Evolutionary conservation across 352 stramenopile species (phyloP), one percentile per base, ranked within the genome.

Genomic region (Phytophthora tentaculata): DNA sequence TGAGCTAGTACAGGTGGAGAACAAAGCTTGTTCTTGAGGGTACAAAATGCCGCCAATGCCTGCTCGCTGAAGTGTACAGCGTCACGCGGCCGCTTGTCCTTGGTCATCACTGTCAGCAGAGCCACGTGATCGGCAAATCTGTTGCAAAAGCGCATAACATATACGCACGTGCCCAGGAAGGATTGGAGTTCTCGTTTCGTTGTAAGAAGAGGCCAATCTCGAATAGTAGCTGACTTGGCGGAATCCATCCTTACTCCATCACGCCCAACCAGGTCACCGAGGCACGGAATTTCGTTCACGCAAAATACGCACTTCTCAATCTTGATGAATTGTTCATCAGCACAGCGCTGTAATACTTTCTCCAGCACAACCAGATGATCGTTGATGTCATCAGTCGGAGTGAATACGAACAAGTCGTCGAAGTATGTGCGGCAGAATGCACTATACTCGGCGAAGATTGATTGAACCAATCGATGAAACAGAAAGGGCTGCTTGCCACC

Each of bases 381-480:
- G 0, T 43, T n/a, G 3, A 43, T n/a, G 12, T 2, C 3, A 13
- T 43, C 35, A 3, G 35, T 13, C 13, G 1, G 3, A 9, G 35
- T 43, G 35, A 43, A 43, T 4, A 43, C 35, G 3, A 43, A 9
- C 14, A 53, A 2, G 13, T 54, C 47, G 17, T 62, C 51, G 8
- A 67, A 61, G 44, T 65, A 67, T 1, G 60, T 61, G 0, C 17
- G 22, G 12, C 61, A 68, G 8, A 61, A 68, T 3, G 1, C 16
- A 0, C 19, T 3, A 1, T 44, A 26, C 12, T 68, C 52, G 2
- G 22, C n/a, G 24, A 62, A 62, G 0, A 68, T 28, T 0, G 7
- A 37, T 12, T 57, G 22, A 0, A 62, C 35, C 2, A 62, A 14
- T 7, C 44, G 20, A 5, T 68, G 17, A 57, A 62, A 16, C 20